A percentile compares a stretch with the other conserved stretches of the same genome.
Conservation (phyloP, 371 early-diverging fungal species). For the Apophysomyces variabilis region DNA sequence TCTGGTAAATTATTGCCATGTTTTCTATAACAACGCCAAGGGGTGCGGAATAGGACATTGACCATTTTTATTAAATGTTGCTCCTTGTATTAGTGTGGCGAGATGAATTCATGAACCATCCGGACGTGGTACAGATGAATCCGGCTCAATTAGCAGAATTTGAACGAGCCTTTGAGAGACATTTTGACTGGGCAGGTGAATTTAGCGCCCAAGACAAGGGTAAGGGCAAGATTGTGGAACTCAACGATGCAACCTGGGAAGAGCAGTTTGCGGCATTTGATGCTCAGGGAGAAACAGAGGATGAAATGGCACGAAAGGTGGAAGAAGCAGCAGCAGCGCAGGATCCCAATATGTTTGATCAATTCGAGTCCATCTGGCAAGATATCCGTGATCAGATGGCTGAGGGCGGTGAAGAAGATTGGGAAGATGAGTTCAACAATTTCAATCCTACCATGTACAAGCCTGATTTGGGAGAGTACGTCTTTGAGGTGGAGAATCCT, state of each 20-base stretch:
- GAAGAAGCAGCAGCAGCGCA: slow-evolving; percentile 53
- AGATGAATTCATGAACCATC: slow-evolving; percentile 64
- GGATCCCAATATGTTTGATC: slow-evolving; percentile 44
- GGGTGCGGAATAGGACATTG: too few species aligned
- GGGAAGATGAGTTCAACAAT: slow-evolving; percentile 67
- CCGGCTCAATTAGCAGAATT: slow-evolving; percentile 60
- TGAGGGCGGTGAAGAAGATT: slow-evolving; percentile 54
- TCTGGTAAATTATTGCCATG: slow-evolving; percentile 27
- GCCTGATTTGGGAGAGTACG: slow-evolving; percentile 71
- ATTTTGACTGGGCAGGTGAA: slow-evolving; percentile 69
- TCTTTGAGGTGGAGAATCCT: slow-evolving; percentile 79
- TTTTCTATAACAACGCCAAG: background rate
- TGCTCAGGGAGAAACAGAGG: slow-evolving; percentile 45
- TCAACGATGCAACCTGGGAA: slow-evolving; percentile 61
- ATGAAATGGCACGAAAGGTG: slow-evolving; percentile 52
- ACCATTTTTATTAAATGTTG: too few species aligned
- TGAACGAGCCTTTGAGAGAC: slow-evolving; percentile 66
- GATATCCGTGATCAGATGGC: slow-evolving; percentile 57
- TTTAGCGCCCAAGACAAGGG: slow-evolving; percentile 56
- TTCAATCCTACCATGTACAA: slow-evolving; percentile 48
- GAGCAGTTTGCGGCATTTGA: slow-evolving; percentile 72
- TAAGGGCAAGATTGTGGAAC: slow-evolving; percentile 41
- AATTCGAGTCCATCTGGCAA: slow-evolving; percentile 66
- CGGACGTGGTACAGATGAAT: slow-evolving; percentile 48
- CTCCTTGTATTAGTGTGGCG: slow-evolving; percentile 48